Evolutionary conservation across 2,329 filamentous ascomycete genomes (phyloP).

Genomic region (Endoconidiophora polonica): DNA sequence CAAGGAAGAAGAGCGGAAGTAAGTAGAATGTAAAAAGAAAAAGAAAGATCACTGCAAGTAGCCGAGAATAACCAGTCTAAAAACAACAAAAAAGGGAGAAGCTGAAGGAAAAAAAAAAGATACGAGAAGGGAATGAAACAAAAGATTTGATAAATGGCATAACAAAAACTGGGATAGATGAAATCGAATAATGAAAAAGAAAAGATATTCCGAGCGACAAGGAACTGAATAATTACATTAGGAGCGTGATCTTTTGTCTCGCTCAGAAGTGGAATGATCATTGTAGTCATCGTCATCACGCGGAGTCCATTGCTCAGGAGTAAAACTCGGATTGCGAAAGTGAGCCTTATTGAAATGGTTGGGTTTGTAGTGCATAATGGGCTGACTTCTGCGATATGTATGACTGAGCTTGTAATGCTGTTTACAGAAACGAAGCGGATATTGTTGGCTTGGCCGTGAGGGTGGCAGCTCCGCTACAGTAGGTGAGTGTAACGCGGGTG

Average conservation of each 20-base stretch:
- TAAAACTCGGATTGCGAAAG: slow-evolving; percentile 43
- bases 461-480: neutral
- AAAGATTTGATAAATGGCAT: neutral
- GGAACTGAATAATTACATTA: neutral
- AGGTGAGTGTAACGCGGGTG: slow-evolving; percentile 7
- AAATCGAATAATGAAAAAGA: too few species aligned
- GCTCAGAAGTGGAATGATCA: neutral
- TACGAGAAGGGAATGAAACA: neutral
- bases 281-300: slow-evolving; percentile 20
- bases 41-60: neutral
- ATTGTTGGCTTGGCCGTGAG: slow-evolving; percentile 17
- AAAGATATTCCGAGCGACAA: neutral
- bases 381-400: slow-evolving; percentile 26
- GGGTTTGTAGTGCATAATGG: slow-evolving; percentile 43
- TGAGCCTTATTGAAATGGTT: slow-evolving; percentile 51
- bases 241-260: neutral
- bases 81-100: neutral
- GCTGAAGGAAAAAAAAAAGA: neutral
- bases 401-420: slow-evolving; percentile 34
- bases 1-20: neutral
- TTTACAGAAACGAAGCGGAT: slow-evolving; percentile 34
- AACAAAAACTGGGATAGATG: too few species aligned
- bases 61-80: too few species aligned
- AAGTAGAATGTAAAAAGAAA: neutral
- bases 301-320: slow-evolving; percentile 28